These are phyloP conservation scores for Suhomyces vadensis DNA, from an alignment of 805 yeast species.

Conservation along the genomic window DNA sequence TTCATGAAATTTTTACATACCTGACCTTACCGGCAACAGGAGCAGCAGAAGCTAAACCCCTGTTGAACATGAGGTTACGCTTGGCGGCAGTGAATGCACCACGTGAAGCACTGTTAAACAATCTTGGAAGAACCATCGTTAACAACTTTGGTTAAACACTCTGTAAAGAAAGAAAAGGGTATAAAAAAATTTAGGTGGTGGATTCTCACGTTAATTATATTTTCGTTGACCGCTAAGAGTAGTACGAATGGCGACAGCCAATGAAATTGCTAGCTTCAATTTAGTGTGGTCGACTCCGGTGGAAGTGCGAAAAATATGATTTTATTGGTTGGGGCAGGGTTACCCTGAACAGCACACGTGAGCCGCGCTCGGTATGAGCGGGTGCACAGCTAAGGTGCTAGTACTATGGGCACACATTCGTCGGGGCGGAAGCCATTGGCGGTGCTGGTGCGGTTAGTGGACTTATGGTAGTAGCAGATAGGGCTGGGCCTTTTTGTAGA, in stretches of 20 bases:
- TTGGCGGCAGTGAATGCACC: constrained; percentile 87
- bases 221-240: constrained; percentile 7
- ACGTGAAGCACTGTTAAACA: constrained; percentile 63
- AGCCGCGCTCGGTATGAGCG: constrained; percentile 5
- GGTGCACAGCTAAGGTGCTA: constrained; percentile 1
- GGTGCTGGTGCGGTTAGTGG: no score
- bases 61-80: constrained; percentile 73
- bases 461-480: no score
- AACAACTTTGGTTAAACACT: constrained; percentile 21
- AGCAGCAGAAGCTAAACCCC: constrained; percentile 79
- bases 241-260: constrained; percentile 8
- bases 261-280: constrained; percentile 9
- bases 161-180: constrained; percentile 13
- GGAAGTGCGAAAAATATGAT: constrained; percentile 7
- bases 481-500: no score
- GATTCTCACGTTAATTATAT: constrained; percentile 5
- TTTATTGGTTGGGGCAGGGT: constrained; percentile 9
- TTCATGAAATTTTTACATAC: constrained; percentile 49
- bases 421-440: neutral
- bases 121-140: constrained; percentile 58
- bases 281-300: constrained; percentile 9
- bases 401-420: neutral
- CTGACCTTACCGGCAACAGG: constrained; percentile 80
- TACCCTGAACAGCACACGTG: constrained; percentile 7
- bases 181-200: constrained; percentile 7